These are phyloP conservation scores for Heimioporus sp. DNA, from an alignment of 768 basidiomycete species.

Conservation along the genomic window DNA sequence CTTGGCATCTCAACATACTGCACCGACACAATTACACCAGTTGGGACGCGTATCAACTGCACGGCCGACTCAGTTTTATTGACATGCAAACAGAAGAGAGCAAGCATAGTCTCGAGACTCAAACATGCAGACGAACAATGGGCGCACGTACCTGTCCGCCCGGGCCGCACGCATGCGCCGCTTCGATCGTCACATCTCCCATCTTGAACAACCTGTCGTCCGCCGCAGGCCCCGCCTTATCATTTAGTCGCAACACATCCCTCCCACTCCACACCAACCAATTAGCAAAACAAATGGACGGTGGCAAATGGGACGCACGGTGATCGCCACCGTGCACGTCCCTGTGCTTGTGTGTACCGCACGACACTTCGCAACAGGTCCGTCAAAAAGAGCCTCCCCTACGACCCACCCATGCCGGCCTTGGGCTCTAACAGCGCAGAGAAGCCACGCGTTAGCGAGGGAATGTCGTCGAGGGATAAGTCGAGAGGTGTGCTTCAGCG, in stretches of 20 bases:
- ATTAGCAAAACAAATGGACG: too few relatives aligned
- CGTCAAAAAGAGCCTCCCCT: conserved; percentile 76
- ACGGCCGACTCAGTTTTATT: conserved; percentile 99
- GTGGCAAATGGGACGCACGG: conserved; percentile 50
- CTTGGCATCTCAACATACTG: too few relatives aligned
- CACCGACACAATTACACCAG: conserved; percentile 90
- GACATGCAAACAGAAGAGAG: conserved; percentile 63
- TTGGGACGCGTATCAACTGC: conserved; percentile 87
- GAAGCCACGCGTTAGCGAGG: conserved; percentile 60
- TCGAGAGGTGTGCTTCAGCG: conserved; percentile 36
- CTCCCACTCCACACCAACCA: too few relatives aligned
- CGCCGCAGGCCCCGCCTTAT: conserved; percentile 52
- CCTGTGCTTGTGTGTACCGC: too few relatives aligned
- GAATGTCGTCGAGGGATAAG: conserved; percentile 43
- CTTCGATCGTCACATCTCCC: conserved; percentile 87
- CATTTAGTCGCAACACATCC: conserved; percentile 73
- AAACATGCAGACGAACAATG: too few relatives aligned
- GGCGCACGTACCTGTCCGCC: conserved; percentile 76
- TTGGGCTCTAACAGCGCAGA: conserved; percentile 89
- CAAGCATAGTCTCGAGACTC: too few relatives aligned
- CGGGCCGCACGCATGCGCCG: conserved; percentile 95
- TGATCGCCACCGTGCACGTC: conserved; percentile 72
- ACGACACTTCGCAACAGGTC: conserved; percentile 75
- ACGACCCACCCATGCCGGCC: conserved; percentile 89
- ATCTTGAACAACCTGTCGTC: conserved; percentile 73